phyloP scores from a whole-genome alignment of 2,329 filamentous ascomycete species.

The Exophiala alcalophila region DNA sequence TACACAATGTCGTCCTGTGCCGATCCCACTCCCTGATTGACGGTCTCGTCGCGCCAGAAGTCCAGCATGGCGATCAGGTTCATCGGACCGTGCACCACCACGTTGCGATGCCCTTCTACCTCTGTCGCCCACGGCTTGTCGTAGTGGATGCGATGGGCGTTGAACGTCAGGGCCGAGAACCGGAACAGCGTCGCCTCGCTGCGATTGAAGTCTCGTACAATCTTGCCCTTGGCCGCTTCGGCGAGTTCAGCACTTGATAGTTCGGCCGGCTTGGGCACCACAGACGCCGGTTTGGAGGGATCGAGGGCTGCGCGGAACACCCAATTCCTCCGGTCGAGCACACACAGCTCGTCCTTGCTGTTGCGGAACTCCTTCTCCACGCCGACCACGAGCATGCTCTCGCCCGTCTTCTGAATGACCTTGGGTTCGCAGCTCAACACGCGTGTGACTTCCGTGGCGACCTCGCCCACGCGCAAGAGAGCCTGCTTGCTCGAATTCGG shows the following conservation, averaged over 20 bases:
- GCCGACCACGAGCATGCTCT: conserved; percentile 63
- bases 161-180: conserved; percentile 46
- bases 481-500: conserved; percentile 33
- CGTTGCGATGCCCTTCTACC: conserved; percentile 43
- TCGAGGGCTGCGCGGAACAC: conserved; percentile 43
- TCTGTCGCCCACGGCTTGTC: conserved; percentile 43
- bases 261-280: conserved; percentile 25
- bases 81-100: conserved; percentile 45
- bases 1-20: conserved; percentile 32
- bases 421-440: conserved; percentile 56
- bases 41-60: conserved; percentile 43
- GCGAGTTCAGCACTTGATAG: conserved; percentile 24
- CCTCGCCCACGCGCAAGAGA: conserved; percentile 53
- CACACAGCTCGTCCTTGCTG: conserved; percentile 41
- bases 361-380: conserved; percentile 61
- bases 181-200: conserved; percentile 43
- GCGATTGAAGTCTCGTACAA: conserved; percentile 36
- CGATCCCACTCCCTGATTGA: conserved; percentile 21
- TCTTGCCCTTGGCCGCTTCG: conserved; percentile 24
- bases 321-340: conserved; percentile 57
- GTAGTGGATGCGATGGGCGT: conserved; percentile 47
- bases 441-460: conserved; percentile 55
- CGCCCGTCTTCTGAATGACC: conserved; percentile 51
- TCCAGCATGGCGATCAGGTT: conserved; percentile 45
- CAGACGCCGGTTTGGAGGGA: conserved; percentile 18